phyloP scores from a whole-genome alignment of 192 early-diverging fungal species.

The Funneliformis geosporum region DNA sequence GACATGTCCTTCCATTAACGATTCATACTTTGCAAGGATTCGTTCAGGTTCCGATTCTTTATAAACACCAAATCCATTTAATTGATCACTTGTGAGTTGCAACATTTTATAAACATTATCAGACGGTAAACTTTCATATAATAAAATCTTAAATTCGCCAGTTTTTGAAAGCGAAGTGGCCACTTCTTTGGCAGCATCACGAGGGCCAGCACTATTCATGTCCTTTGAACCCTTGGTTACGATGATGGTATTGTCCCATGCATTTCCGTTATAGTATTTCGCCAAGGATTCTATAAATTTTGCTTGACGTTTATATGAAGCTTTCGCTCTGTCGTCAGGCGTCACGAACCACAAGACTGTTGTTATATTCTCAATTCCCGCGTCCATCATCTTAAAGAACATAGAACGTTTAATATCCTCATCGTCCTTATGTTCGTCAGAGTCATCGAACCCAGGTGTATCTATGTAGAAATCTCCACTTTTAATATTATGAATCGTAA shows the following conservation, averaged over 20 bases:
- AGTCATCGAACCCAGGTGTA: slow-evolving; percentile 30
- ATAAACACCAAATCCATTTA: slow-evolving; percentile 7
- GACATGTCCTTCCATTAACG: not conserved
- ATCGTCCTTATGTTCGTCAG: slow-evolving; percentile 17
- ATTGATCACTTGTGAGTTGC: not conserved
- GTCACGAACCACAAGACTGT: slow-evolving; percentile 26
- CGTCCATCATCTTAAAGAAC: not conserved
- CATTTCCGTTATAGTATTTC: slow-evolving; percentile 14
- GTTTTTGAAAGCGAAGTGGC: not conserved
- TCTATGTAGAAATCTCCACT: slow-evolving; percentile 19
- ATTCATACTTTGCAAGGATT: slow-evolving; percentile 8
- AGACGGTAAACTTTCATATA: slow-evolving; percentile 4
- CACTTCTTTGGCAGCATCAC: slow-evolving; percentile 6
- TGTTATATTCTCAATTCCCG: not conserved
- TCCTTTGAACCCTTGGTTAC: slow-evolving; percentile 9
- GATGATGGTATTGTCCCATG: slow-evolving; percentile 30
- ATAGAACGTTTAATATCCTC: slow-evolving; percentile 9
- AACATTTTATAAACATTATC: not conserved
- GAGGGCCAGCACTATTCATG: not conserved
- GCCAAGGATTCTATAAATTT: slow-evolving; percentile 26
- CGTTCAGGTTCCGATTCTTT: slow-evolving; percentile 5
- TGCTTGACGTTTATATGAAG: slow-evolving; percentile 11
- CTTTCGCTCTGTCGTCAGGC: not conserved
- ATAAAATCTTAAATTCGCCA: not conserved
- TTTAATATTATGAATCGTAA: slow-evolving; percentile 13